Evolutionary conservation across 2,329 filamentous ascomycete species (phyloP), one percentile per base, ranked within the genome.

Genomic region (Drechslerella dactyloides): DNA sequence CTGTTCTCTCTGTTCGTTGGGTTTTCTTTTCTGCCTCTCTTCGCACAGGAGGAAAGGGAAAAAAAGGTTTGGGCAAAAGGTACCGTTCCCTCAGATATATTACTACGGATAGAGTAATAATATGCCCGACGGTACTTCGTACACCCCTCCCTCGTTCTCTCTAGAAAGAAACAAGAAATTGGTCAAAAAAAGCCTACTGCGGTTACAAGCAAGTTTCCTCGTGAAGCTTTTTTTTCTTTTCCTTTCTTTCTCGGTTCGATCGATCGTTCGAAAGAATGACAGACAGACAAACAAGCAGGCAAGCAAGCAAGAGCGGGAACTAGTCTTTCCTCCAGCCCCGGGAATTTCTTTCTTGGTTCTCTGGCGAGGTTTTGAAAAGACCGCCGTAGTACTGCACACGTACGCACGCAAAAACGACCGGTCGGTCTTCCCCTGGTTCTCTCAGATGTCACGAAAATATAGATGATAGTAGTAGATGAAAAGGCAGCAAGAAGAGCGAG

Each of bases 381-480:
- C 58, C 37, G 40, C 65, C 57, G 52, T n/a, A n/a, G n/a, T n/a
- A 53, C 51, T 35, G 61, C 52, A 44, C 35, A 55, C n/a, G n/a
- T n/a, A n/a, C n/a, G n/a, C n/a, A n/a, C n/a, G n/a, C n/a, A n/a
- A n/a, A n/a, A n/a, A n/a, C n/a, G n/a, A n/a, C 35, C 27, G 54
- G 42, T 21, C 54, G 27, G 27, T 42, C 46, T 54, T 46, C 60
- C 24, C 46, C 44, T 53, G 66, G 66, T 64, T 70, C 66, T 70
- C 66, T 70, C 66, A 70, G 68, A 50, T 72, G 57, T 72, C 68
- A 72, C 68, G 68, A 54, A 72, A 58, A 64, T 63, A 65, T 65
- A 21, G 37, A 64, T 51, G 58, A 50, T 59, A 60, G 59, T 55
- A 72, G 68, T 63, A 57, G 65, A 61, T 24, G 52, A 54, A 50